A percentile compares a stretch with the other conserved stretches of the same genome.
phyloP scores from a whole-genome alignment of 495 filamentous ascomycete species.

The Aspergillus hancockii region DNA sequence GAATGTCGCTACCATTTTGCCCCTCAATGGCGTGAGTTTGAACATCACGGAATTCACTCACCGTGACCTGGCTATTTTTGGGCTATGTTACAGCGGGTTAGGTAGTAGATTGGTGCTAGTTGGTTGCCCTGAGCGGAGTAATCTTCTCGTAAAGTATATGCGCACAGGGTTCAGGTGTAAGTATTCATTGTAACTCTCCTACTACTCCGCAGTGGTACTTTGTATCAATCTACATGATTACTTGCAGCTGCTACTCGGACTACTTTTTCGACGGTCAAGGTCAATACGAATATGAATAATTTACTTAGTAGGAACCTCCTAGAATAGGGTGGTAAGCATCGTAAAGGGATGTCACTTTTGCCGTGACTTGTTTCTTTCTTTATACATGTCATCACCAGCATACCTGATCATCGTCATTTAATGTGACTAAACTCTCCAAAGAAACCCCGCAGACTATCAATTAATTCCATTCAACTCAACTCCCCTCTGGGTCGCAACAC shows the following conservation, averaged over 20 bases:
- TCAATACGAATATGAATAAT: background rate
- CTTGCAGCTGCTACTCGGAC: background rate
- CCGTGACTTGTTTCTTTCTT: background rate
- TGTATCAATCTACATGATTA: background rate
- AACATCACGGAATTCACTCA: background rate
- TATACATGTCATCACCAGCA: background rate
- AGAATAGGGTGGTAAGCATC: background rate
- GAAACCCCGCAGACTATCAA: background rate
- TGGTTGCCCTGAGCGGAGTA: too few species aligned
- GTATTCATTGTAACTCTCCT: too few species aligned
- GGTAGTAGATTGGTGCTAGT: too few species aligned
- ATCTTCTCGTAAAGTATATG: too few species aligned
- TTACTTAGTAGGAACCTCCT: background rate
- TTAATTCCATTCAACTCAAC: too few species aligned
- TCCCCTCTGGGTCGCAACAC: background rate
- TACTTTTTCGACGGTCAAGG: background rate
- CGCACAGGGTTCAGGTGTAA: too few species aligned
- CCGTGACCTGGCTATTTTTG: background rate
- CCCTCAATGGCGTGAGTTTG: conserved; percentile 8
- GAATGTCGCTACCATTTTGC: background rate
- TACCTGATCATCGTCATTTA: background rate
- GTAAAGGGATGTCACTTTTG: background rate
- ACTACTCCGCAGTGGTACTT: background rate
- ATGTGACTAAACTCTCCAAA: background rate
- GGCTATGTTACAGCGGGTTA: too few species aligned